These are phyloP conservation scores for Aspergillus sp. DNA, from an alignment of 2,329 filamentous ascomycete species.

Conservation along the genomic window DNA sequence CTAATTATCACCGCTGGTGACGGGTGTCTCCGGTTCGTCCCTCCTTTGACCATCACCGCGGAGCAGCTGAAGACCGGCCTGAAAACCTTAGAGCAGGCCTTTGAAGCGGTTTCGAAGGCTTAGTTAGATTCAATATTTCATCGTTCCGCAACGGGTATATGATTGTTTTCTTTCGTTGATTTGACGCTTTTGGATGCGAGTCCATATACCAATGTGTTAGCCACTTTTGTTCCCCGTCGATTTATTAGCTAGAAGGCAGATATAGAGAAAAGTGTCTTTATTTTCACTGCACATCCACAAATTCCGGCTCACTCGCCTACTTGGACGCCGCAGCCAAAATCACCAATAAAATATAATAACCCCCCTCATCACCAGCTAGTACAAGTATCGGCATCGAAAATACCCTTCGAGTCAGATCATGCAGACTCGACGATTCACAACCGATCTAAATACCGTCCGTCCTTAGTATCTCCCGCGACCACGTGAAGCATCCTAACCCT, in stretches of 20 bases:
- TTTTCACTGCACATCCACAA: background rate
- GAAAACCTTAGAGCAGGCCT: slow-evolving; percentile 69
- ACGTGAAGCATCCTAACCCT: too few species aligned
- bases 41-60: slow-evolving; percentile 76
- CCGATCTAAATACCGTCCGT: too few species aligned
- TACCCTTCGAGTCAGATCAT: too few species aligned
- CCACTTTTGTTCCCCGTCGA: slow-evolving; percentile 14
- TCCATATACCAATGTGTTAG: slow-evolving; percentile 8
- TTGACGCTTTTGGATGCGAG: background rate
- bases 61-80: slow-evolving; percentile 78
- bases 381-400: too few species aligned
- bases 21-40: slow-evolving; percentile 90
- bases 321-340: too few species aligned
- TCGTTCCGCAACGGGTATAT: background rate
- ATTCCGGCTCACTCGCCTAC: too few species aligned
- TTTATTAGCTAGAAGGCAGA: slow-evolving; percentile 2
- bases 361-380: too few species aligned
- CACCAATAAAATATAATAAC: too few species aligned
- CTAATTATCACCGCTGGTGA: slow-evolving; percentile 89
- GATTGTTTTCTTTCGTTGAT: background rate
- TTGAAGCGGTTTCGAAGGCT: slow-evolving; percentile 52
- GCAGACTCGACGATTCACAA: too few species aligned
- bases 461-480: too few species aligned
- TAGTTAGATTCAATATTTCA: slow-evolving; percentile 7
- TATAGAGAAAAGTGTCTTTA: slow-evolving; percentile 11